Conservation (phyloP, 805 yeast genomes). For the Starmerella vitae region DNA sequence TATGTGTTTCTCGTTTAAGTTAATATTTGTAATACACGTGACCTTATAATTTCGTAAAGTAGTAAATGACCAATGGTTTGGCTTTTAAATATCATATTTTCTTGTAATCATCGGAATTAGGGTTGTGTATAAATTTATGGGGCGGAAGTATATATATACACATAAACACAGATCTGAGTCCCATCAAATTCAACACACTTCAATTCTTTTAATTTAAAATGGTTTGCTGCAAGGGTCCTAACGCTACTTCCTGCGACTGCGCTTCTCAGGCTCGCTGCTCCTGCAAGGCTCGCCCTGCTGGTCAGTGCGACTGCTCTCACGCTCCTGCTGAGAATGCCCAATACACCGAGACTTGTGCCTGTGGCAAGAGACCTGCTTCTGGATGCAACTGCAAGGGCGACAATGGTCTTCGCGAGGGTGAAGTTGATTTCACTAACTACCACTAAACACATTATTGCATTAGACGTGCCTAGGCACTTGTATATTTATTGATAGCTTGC, state of each 20-base stretch:
- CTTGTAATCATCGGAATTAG: no score
- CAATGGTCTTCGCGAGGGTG: slow-evolving; percentile 39
- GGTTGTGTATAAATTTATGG: no score
- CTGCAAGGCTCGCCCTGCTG: slow-evolving; percentile 48
- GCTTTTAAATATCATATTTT: no score
- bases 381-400: slow-evolving; percentile 44
- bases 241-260: slow-evolving; percentile 40
- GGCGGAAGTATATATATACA: no score
- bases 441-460: slow-evolving; percentile 13
- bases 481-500: no score
- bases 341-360: slow-evolving; percentile 40
- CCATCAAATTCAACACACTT: no score
- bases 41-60: no score
- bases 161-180: no score
- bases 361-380: slow-evolving; percentile 43
- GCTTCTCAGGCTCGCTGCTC: slow-evolving; percentile 52
- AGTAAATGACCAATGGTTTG: no score
- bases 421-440: slow-evolving; percentile 41
- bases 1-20: no score
- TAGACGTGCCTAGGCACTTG: no score
- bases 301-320: slow-evolving; percentile 41
- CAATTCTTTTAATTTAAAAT: slow-evolving; percentile 15
- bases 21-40: no score
- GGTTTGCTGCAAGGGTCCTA: slow-evolving; percentile 31
- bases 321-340: slow-evolving; percentile 39